Conservation (phyloP, 495 filamentous ascomycete genomes). For the Penicillium odoratum region DNA sequence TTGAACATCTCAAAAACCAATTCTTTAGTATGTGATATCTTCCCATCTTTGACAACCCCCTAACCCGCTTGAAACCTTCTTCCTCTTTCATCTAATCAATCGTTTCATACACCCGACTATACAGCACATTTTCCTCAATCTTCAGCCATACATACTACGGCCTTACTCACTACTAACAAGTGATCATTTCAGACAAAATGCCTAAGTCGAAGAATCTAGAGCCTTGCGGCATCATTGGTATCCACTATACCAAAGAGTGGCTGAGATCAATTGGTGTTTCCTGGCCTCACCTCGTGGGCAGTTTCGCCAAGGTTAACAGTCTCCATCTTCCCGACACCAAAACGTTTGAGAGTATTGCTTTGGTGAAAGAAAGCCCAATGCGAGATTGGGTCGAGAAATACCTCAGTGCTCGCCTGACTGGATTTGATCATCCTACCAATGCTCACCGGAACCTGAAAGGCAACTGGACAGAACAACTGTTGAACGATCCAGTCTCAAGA, state of each 20-base stretch:
- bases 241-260: background rate
- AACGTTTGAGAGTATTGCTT: background rate
- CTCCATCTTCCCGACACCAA: background rate
- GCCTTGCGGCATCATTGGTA: background rate
- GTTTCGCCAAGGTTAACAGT: background rate
- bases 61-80: too few species aligned
- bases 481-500: background rate
- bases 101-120: too few species aligned
- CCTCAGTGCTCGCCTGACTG: background rate
- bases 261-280: background rate
- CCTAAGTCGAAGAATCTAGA: background rate
- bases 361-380: background rate
- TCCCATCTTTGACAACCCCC: too few species aligned
- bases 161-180: background rate
- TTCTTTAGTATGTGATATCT: too few species aligned
- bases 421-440: background rate
- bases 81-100: too few species aligned
- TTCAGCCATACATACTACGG: too few species aligned
- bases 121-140: too few species aligned
- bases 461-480: background rate
- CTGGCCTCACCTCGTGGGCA: background rate
- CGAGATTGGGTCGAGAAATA: background rate
- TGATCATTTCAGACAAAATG: background rate
- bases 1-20: too few species aligned
- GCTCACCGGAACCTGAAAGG: background rate